A percentile compares a stretch with the other conserved stretches of the same genome.
These are phyloP conservation scores for Sporothrix euskadiensis DNA, from an alignment of 2,329 filamentous ascomycete species.

Conservation along the genomic window DNA sequence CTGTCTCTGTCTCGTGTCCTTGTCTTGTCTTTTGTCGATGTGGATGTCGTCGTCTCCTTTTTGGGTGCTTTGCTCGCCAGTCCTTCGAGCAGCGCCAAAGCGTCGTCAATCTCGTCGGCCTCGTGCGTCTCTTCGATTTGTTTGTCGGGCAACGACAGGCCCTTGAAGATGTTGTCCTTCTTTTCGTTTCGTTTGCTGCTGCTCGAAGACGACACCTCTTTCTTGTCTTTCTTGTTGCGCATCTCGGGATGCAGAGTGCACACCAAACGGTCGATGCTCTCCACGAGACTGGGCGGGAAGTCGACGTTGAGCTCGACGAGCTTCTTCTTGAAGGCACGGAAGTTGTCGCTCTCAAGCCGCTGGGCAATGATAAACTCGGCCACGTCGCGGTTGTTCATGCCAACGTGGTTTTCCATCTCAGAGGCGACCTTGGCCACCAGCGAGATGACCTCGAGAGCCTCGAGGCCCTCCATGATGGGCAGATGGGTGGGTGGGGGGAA, in stretches of 20 bases:
- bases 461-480: constrained; percentile 77
- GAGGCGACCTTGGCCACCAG: constrained; percentile 93
- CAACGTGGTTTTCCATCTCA: constrained; percentile 91
- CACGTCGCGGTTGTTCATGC: constrained; percentile 88
- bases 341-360: constrained; percentile 70
- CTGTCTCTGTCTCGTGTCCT: constrained; percentile 32
- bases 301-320: constrained; percentile 75
- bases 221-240: constrained; percentile 53
- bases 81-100: constrained; percentile 85
- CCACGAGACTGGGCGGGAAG: constrained; percentile 82
- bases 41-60: constrained; percentile 26
- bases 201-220: constrained; percentile 22
- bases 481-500: not conserved
- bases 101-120: constrained; percentile 79
- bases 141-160: constrained; percentile 82
- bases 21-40: constrained; percentile 19
- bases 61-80: constrained; percentile 65
- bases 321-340: constrained; percentile 72
- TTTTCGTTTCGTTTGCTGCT: constrained; percentile 46
- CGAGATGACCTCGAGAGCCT: constrained; percentile 87
- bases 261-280: constrained; percentile 88
- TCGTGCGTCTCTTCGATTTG: constrained; percentile 44
- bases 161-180: constrained; percentile 76
- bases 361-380: constrained; percentile 96
- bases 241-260: constrained; percentile 88